phyloP scores from a whole-genome alignment of 2,329 filamentous ascomycete species.

The Magnaporthiopsis poae region DNA sequence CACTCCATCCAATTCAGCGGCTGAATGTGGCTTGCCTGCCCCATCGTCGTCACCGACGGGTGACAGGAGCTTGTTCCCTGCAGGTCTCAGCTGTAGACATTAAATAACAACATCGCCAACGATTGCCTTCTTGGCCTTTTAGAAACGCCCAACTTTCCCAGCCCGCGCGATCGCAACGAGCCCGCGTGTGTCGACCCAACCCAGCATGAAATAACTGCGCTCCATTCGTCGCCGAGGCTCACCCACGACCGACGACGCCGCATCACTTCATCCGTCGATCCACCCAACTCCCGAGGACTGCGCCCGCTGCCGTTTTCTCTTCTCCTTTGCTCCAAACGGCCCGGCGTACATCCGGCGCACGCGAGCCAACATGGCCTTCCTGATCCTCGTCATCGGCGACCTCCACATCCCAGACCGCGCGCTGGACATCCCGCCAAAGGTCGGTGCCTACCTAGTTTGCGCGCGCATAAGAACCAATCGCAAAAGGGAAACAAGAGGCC shows the following conservation, averaged over 20 bases:
- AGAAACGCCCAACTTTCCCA: neutral
- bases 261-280: neutral
- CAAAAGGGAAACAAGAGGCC: neutral
- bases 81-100: neutral
- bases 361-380: constrained; percentile 57
- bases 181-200: neutral
- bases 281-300: neutral
- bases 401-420: constrained; percentile 88
- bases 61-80: neutral
- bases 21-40: neutral
- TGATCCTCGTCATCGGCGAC: constrained; percentile 86
- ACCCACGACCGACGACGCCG: neutral
- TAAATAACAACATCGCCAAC: neutral
- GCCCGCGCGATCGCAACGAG: neutral
- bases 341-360: neutral
- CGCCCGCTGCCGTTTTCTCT: neutral
- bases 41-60: neutral
- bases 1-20: neutral
- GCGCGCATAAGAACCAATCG: neutral
- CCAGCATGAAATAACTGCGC: neutral
- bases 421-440: constrained; percentile 83
- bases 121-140: neutral
- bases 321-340: neutral
- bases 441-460: constrained; percentile 26
- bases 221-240: neutral